Evolutionary conservation across 352 stramenopile species (phyloP), one percentile per base, ranked within the genome.

Genomic region (Phytophthora ohioensis): DNA sequence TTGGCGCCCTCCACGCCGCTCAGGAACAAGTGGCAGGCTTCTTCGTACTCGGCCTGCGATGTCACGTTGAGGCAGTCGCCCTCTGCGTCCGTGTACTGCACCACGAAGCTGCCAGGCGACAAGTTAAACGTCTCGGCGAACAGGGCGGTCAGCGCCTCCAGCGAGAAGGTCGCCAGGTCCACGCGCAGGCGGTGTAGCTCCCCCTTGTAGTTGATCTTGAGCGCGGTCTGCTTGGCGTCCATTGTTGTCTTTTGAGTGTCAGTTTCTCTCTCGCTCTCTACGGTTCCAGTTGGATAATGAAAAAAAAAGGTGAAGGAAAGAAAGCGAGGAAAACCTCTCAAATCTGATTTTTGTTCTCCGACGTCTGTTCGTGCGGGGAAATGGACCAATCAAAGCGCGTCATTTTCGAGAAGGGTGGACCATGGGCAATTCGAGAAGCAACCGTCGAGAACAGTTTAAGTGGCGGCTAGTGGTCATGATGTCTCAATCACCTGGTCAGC

Each of bases 21-120:
- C 64, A 82, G 67, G 59, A 93, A 90, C 31, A 91, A 75, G 39
- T 75, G 76, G 56, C 82, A 91, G 3, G 87, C 85, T 57, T 88
- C 79, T 39, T 80, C 53, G 59, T 83, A 93, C 74, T 96, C 88
- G 47, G 71, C 74, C 45, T 93, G 71, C 64, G 87, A 90, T 32
- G 71, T 80, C 71, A 96, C 80, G 57, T 85, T 94, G 17, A 93
- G 57, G 64, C 86, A 79, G 63, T 93, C 85, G 60, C 85, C 80
- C 32, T 94, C 84, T n/a, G 73, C 51, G 75, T 93, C 87, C 53
- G 80, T 93, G 83, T 94, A 96, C 76, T 96, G 85, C 51, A 96
- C 71, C 46, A 87, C 80, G 68, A 94, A 94, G 30, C 63, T 56
- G 57, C 67, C 67, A 7, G 73, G 59, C 21, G 57, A 32, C 39